Evolutionary conservation across 106 monocot genomes (phyloP).

Genomic region (Posidonia australis): DNA sequence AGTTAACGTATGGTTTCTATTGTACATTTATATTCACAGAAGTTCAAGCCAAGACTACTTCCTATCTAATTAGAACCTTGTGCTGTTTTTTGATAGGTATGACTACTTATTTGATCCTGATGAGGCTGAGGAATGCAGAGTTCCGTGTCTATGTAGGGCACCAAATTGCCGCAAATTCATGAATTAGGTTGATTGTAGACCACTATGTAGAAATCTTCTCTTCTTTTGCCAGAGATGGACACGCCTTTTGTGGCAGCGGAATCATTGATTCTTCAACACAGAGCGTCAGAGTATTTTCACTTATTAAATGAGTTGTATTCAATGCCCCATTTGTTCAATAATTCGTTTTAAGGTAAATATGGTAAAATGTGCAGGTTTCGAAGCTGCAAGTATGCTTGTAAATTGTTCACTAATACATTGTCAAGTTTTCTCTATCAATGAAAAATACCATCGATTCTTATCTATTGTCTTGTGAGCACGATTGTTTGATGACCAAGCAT

Average conservation of each 20-base stretch:
- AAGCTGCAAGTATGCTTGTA: slow-evolving; percentile 1
- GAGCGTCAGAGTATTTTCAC: not conserved
- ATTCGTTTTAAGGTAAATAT: slow-evolving; percentile 8
- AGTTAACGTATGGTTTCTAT: slow-evolving; percentile 52
- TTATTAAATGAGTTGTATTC: not conserved
- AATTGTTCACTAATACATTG: slow-evolving; percentile 1
- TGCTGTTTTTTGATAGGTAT: slow-evolving; percentile 21
- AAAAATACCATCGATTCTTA: not conserved
- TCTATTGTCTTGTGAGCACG: not conserved
- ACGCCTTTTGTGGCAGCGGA: too few species aligned
- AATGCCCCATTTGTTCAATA: not conserved
- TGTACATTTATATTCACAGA: not conserved
- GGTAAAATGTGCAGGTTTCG: not conserved
- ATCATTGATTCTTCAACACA: not conserved
- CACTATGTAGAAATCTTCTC: not conserved
- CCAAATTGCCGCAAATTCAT: slow-evolving; percentile 44
- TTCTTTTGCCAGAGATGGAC: not conserved
- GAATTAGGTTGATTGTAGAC: slow-evolving; percentile 18
- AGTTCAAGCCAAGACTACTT: not conserved
- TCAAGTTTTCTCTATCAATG: not conserved
- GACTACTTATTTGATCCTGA: slow-evolving; percentile 46
- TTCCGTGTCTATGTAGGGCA: slow-evolving; percentile 36
- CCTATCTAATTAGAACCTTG: not conserved
- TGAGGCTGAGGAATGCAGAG: slow-evolving; percentile 40
- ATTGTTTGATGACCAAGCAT: too few species aligned